These are phyloP conservation scores for Xenoacremonium recifei DNA, from an alignment of 2,329 filamentous ascomycete species.

Conservation along the genomic window DNA sequence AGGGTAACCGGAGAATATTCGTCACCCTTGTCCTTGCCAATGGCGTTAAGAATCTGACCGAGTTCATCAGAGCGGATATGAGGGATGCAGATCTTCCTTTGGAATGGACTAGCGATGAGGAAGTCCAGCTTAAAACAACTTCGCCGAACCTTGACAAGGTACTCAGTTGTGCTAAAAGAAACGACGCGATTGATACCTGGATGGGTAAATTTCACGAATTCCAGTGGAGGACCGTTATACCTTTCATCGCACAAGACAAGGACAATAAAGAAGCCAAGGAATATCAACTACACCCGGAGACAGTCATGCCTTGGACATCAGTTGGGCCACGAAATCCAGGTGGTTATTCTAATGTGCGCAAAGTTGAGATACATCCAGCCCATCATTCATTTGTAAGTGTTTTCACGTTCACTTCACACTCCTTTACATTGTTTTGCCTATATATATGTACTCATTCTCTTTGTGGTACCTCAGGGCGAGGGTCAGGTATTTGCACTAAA, in stretches of 20 bases:
- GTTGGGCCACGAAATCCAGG: background rate
- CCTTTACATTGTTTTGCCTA: too few relatives aligned
- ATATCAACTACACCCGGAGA: constrained; percentile 2
- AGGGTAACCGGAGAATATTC: background rate
- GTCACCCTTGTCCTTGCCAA: background rate
- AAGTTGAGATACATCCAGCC: constrained; percentile 1
- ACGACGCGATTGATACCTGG: background rate
- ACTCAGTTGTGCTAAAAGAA: too few relatives aligned
- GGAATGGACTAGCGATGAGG: too few relatives aligned
- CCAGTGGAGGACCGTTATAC: constrained; percentile 1
- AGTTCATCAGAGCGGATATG: background rate
- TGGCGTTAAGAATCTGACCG: background rate
- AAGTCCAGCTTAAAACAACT: too few relatives aligned
- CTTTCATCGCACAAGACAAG: constrained; percentile 1
- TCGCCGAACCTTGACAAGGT: too few relatives aligned
- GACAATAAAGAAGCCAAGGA: constrained; percentile 3
- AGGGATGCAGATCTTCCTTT: constrained; percentile 4
- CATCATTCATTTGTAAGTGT: constrained; percentile 4
- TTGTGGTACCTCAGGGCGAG: too few relatives aligned
- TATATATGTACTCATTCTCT: too few relatives aligned
- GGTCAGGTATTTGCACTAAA: constrained; percentile 3
- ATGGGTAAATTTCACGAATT: background rate
- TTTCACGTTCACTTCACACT: too few relatives aligned
- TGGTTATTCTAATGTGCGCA: constrained; percentile 1
- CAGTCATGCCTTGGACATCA: constrained; percentile 3